phyloP scores from a whole-genome alignment of 495 filamentous ascomycete genomes.

The Cercophora sp. region DNA sequence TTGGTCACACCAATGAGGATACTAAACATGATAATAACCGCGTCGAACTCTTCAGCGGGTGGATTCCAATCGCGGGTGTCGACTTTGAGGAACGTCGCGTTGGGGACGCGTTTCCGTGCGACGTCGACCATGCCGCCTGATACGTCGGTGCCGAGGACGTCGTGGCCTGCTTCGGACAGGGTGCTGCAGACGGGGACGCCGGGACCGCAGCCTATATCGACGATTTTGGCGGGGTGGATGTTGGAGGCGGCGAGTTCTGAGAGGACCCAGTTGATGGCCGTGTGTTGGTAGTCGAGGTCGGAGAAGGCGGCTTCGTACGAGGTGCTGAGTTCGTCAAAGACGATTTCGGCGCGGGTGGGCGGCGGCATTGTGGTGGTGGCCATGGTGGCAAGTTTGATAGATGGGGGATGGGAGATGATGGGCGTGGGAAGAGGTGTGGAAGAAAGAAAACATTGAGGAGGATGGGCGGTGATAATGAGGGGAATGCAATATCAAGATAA shows the following conservation, averaged over 20 bases:
- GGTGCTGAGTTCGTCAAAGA: slow-evolving; percentile 14
- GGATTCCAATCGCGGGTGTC: slow-evolving; percentile 30
- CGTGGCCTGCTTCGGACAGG: slow-evolving; percentile 29
- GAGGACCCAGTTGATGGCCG: slow-evolving; percentile 14
- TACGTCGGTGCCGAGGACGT: slow-evolving; percentile 35
- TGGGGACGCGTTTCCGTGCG: slow-evolving; percentile 26
- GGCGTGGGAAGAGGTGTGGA: too few species aligned
- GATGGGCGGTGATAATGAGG: too few species aligned
- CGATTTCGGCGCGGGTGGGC: neutral
- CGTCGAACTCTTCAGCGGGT: slow-evolving; percentile 3
- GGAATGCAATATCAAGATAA: too few species aligned
- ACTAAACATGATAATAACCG: slow-evolving; percentile 14
- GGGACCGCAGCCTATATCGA: slow-evolving; percentile 40
- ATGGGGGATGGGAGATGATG: too few species aligned
- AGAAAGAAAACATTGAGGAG: too few species aligned
- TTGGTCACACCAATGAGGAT: slow-evolving; percentile 13
- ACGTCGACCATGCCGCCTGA: slow-evolving; percentile 30
- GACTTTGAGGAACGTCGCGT: slow-evolving; percentile 25
- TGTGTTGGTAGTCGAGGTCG: slow-evolving; percentile 1
- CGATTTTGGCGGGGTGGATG: slow-evolving; percentile 15
- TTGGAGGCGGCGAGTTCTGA: neutral
- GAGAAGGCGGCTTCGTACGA: slow-evolving; percentile 17
- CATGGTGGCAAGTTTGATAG: too few species aligned
- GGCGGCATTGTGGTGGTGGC: too few species aligned
- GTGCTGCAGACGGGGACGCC: slow-evolving; percentile 33